phyloP scores from a whole-genome alignment of 1,139 yeast genomes.

The Yamadazyma diddensiae region DNA sequence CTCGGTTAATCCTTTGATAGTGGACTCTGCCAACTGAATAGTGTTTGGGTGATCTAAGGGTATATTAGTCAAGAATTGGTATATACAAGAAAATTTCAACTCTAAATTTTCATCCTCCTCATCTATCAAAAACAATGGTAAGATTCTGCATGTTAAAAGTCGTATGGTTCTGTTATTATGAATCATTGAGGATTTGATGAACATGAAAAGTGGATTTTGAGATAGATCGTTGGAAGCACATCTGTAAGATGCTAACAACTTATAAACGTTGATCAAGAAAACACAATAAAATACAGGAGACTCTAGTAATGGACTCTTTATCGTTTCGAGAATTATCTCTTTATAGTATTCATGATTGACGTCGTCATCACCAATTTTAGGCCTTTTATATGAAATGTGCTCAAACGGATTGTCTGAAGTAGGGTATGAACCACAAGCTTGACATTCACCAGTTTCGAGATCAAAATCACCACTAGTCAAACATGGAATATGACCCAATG shows the following conservation, averaged over 20 bases:
- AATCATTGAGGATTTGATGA: constrained; percentile 19
- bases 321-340: constrained; percentile 18
- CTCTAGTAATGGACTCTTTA: not conserved
- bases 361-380: constrained; percentile 19
- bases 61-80: constrained; percentile 34
- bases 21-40: constrained; percentile 57
- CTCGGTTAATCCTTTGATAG: constrained; percentile 59
- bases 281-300: constrained; percentile 37
- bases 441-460: constrained; percentile 30
- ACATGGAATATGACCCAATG: constrained; percentile 47
- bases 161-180: constrained; percentile 51
- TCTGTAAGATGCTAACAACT: constrained; percentile 47
- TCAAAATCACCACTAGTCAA: constrained; percentile 32
- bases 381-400: constrained; percentile 21
- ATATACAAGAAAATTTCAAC: constrained; percentile 32
- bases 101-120: constrained; percentile 32
- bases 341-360: constrained; percentile 23
- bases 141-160: constrained; percentile 42
- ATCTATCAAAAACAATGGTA: constrained; percentile 43
- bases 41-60: constrained; percentile 23
- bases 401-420: constrained; percentile 19
- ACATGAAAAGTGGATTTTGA: constrained; percentile 13
- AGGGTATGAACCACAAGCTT: constrained; percentile 35
- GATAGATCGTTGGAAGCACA: not conserved
- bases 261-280: constrained; percentile 42